Base-by-base conservation (phyloP, 208 protist genomes). In the Acanthamoeba sp. region DNA sequence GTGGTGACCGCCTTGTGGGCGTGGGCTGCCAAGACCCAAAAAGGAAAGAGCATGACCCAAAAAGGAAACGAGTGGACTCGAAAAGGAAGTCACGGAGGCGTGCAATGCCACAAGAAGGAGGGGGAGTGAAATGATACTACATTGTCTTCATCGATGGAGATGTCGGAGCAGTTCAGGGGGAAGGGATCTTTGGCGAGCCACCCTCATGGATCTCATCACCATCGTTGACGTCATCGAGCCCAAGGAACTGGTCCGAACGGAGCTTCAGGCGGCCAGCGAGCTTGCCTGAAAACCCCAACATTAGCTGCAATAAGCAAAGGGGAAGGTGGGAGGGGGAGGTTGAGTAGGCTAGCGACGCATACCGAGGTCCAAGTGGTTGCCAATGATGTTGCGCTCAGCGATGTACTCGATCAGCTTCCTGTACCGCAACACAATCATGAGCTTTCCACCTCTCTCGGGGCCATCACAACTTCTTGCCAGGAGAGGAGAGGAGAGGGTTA, bases 381-480 rank as follows among this genome's bases (percentile, higher is more conserved):
- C 27, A 24, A 84, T 84, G 38, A 34, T 52, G 34, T n/a, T 34
- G 5, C 32, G 9, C 18, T 69, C 82, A 5, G 82, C 82, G 20
- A 90, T 32, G 82, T 90, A 90, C 52, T 90, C 82, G 34, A 90
- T 90, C n/a, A 90, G 82, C 14, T 3, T 90, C 50, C 40, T 52
- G 80, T 16, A 16, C 48, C 10, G 16, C 48, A 16, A 59, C 14
- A 59, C 10, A 59, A 59, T 59, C 10, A 59, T 59, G 52, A 59
- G 55, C 16, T 62, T 62, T 62, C 55, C 55, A 22, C 12, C 22
- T 62, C 12, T 62, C 16, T 62, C 22, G 55, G 16, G 55, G 16
- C 22, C 55, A 22, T 12, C 55, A 22, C 55, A 62, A 62, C 22
- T 62, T 62, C 55, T 22, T 62, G 55, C 6, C 27, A 71, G 6